Base-by-base conservation (phyloP, 2,329 filamentous ascomycete species). In the Lasiodiplodia gonubiensis region DNA sequence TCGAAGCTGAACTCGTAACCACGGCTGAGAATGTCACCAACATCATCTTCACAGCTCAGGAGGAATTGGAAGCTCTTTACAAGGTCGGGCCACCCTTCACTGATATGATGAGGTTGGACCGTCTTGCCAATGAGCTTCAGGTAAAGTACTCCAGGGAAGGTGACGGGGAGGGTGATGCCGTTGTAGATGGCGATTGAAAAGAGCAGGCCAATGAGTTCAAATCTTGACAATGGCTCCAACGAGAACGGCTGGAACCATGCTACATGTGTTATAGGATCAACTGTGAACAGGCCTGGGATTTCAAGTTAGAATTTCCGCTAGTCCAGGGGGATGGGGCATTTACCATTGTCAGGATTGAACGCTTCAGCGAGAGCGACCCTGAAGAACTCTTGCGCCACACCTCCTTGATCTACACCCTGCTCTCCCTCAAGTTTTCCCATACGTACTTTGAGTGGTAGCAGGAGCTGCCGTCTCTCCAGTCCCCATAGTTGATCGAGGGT, bases 321-420 rank as follows among this genome's bases (percentile, higher is more conserved):
- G 57, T 18, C 3, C 42, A 30, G 7, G 33, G 12, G 14, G 23
- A 16, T 2, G 4, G 51, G 18, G 16, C 8, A 71, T 82, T 81
- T 82, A 79, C 88, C 93, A 73, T 91, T 92, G 52, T 89, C 86
- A 4, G 92, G 90, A 72, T 92, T 85, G 54, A 98, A 85, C 3
- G 91, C 92, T 74, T 97, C 90, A 0, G 88, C 88, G 72, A 97
- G 89, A 21, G 92, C 89, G 33, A 97, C 80, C 18, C 93, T 89
- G 80, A 99, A 98, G 76, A 97, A 98, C 70, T 99, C 95, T 76
- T 97, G 94, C 73, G 97, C 94, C 1, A 99, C 94, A 70, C 95
- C 95, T 52, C 95, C 95, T 59, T 94, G 93, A 77, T 99, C 95
- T 39, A 96, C 88, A 0, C 95, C 95, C 76, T 96, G 90, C 77